phyloP scores from a whole-genome alignment of 495 filamentous ascomycete species.

The Penicillium turbatum region DNA sequence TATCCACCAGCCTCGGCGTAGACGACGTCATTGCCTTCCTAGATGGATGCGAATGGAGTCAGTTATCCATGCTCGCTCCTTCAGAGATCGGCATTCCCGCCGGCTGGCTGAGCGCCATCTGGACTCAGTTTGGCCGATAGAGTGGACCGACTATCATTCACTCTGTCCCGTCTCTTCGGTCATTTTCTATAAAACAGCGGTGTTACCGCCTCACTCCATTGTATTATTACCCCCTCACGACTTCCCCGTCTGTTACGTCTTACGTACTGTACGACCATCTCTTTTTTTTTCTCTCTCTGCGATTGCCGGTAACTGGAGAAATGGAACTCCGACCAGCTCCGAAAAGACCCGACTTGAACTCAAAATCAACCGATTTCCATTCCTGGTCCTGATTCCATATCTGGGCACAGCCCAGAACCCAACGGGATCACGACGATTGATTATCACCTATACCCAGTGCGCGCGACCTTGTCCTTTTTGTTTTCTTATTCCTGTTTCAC shows the following conservation, averaged over 20 bases:
- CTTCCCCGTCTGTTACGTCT: conserved; percentile 13
- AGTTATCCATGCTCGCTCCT: conserved; percentile 27
- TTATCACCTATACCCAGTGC: conserved; percentile 12
- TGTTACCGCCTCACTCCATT: not conserved
- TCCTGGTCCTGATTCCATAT: not conserved
- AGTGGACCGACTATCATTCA: not conserved
- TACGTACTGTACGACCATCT: conserved; percentile 16
- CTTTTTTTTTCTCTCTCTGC: not conserved
- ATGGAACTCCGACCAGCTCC: not conserved
- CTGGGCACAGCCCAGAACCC: not conserved
- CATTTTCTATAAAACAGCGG: not conserved
- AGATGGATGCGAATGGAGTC: conserved; percentile 42
- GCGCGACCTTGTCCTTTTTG: conserved; percentile 1
- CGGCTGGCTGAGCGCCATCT: conserved; percentile 43
- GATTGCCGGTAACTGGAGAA: conserved; percentile 8
- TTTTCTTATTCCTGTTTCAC: not conserved
- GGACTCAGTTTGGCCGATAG: conserved; percentile 35
- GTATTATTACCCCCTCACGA: conserved; percentile 24
- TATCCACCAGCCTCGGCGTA: conserved; percentile 40
- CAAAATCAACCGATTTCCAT: conserved; percentile 5
- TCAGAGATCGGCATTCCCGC: conserved; percentile 36
- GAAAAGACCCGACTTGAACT: not conserved
- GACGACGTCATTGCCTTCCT: conserved; percentile 48
- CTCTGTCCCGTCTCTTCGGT: not conserved
- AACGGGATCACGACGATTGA: conserved; percentile 12